Base-by-base conservation (phyloP, 192 early-diverging fungal genomes). In the Podila epicladia region DNA sequence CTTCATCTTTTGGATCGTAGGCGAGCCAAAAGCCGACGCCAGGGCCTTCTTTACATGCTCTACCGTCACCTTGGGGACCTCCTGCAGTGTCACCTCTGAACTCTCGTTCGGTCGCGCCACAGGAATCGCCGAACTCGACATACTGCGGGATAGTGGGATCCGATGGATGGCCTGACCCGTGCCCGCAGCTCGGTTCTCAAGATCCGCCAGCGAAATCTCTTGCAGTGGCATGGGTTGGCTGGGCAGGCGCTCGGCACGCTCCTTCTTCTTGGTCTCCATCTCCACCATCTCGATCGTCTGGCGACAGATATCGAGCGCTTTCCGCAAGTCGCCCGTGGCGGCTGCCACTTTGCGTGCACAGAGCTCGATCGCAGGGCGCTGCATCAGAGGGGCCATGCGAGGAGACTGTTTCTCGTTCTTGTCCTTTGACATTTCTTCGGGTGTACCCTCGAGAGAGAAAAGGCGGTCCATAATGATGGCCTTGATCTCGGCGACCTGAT, bases 261-360 rank as follows among this genome's bases (percentile, higher is more conserved):
- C 58, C 53, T 84, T 87, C 63, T 79, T 85, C 79, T 87, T 87
- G 65, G 74, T 60, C 82, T 96, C 94, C 19, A 74, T 65, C 75
- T 97, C 95, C 1, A 89, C 91, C 59, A 94, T 78, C 84, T 97
- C 95, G 67, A 98, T 89, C 20, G 96, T 93, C 71, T 94, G 94
- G 8, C 93, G 93, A 74, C 93, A 94, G 32, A 95, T 90, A 82
- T 95, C 93, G 41, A 95, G 75, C 0, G 93, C 94, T 63, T 91
- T 91, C 69, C 94, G 84, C 45, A 94, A 50, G 75, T 95, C 94
- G 20, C 98, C 98, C 2, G 93, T 95, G 1, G 89, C 90, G 26
- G 95, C 91, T 1, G 92, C 93, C 1, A 96, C 91, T 85, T 98
- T 99, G 49, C 96, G 89, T 26, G 98, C 96, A 75, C 94, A 96